phyloP scores from a whole-genome alignment of 352 stramenopile species.

The Globisporangium heterothallicum region DNA sequence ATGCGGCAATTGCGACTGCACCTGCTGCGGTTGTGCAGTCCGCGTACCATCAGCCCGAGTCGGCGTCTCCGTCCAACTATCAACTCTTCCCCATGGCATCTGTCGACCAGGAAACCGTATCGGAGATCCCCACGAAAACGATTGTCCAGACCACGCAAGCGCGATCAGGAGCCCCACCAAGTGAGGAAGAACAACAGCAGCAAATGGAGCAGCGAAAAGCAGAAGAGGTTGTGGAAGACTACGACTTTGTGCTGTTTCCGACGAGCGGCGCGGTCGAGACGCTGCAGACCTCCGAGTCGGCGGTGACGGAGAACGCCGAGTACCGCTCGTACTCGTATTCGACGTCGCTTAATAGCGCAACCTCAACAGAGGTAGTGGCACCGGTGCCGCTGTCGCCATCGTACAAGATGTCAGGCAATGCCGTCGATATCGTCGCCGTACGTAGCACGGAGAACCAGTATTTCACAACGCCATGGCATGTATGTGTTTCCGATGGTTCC shows the following conservation, averaged over 20 bases:
- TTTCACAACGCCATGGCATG: constrained; percentile 72
- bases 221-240: constrained; percentile 1
- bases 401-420: constrained; percentile 74
- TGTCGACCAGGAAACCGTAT: constrained; percentile 12
- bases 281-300: constrained; percentile 9
- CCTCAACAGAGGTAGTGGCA: not conserved
- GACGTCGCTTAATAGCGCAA: constrained; percentile 14
- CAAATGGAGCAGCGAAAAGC: no score
- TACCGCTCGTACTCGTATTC: constrained; percentile 11
- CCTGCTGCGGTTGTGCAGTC: not conserved
- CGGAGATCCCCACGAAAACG: constrained; percentile 2
- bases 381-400: constrained; percentile 18
- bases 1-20: not conserved
- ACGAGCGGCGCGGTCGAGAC: constrained; percentile 2
- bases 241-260: constrained; percentile 28
- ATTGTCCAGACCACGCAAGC: not conserved
- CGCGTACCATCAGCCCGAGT: not conserved
- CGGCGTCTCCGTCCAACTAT: constrained; percentile 23
- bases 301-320: constrained; percentile 4
- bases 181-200: not conserved
- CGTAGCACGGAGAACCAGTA: constrained; percentile 49
- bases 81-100: constrained; percentile 36
- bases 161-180: not conserved
- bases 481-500: no score
- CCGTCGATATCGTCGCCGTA: constrained; percentile 73